Conservation (phyloP, 306 rosid species). For the Clitoria ternatea region DNA sequence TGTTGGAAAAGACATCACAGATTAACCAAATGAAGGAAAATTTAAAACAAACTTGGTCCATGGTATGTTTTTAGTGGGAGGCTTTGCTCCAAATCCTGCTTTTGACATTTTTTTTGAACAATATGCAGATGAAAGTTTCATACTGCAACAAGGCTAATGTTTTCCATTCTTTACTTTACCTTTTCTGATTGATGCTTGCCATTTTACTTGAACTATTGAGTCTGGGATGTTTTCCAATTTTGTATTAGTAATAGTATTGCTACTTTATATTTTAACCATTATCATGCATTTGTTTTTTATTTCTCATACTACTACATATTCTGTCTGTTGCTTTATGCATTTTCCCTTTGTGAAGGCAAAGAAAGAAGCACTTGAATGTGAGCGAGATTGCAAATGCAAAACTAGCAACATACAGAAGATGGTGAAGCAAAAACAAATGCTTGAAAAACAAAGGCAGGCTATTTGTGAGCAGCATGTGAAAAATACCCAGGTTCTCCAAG, state of each 20-base stretch:
- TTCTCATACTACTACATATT: background rate
- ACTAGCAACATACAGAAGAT: constrained; percentile 40
- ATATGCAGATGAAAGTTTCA: constrained; percentile 16
- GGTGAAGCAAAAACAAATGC: constrained; percentile 35
- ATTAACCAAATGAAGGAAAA: constrained; percentile 61
- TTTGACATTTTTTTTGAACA: background rate
- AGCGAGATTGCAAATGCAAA: constrained; percentile 49
- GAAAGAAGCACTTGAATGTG: constrained; percentile 51
- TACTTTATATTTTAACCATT: constrained; percentile 7
- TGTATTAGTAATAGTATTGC: background rate
- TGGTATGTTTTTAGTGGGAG: constrained; percentile 46
- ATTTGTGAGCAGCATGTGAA: constrained; percentile 58
- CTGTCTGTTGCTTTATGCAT: constrained; percentile 12
- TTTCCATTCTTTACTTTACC: background rate
- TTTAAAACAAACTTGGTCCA: constrained; percentile 47
- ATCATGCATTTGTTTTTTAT: constrained; percentile 3
- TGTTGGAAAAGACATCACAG: constrained; percentile 69
- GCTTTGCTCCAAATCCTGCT: background rate
- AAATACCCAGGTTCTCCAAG: constrained; percentile 64
- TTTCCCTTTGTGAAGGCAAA: constrained; percentile 52
- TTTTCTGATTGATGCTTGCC: constrained; percentile 6
- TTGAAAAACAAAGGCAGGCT: constrained; percentile 63
- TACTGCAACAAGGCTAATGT: background rate
- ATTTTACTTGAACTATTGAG: constrained; percentile 9
- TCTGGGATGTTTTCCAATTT: background rate